Conservation (phyloP, 2,329 filamentous ascomycete genomes). For the Aquanectria penicillioides region DNA sequence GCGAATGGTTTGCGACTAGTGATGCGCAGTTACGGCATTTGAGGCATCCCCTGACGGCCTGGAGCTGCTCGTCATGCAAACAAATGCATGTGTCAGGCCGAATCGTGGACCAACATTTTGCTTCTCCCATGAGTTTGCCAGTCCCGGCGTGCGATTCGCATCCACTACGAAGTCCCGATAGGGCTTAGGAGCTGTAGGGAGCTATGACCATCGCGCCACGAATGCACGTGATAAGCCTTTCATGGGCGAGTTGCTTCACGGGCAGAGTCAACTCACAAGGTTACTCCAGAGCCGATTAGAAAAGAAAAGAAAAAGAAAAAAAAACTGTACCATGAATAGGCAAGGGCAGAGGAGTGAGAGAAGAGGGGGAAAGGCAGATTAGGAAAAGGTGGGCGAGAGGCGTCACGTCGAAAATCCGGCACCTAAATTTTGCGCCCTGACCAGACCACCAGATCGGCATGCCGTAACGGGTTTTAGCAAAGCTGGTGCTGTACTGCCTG, state of each 20-base stretch:
- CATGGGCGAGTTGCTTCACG: not conserved
- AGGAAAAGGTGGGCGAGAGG: conserved; percentile 19
- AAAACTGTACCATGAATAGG: too few species aligned
- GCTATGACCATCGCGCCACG: conserved; percentile 42
- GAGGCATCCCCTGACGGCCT: conserved; percentile 6
- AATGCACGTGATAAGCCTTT: conserved; percentile 38
- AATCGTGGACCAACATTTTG: conserved; percentile 21
- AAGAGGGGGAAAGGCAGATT: not conserved
- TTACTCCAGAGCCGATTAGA: not conserved
- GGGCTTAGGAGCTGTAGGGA: conserved; percentile 38
- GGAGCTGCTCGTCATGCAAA: conserved; percentile 26
- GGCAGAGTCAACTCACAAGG: too few species aligned
- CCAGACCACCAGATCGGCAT: conserved; percentile 30
- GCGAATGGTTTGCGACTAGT: conserved; percentile 26
- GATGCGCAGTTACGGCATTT: conserved; percentile 28
- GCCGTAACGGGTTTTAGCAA: conserved; percentile 24
- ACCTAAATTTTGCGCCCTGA: conserved; percentile 19
- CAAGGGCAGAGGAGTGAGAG: too few species aligned
- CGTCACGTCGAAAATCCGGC: conserved; percentile 9
- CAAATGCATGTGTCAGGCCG: conserved; percentile 34
- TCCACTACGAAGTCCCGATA: conserved; percentile 29
- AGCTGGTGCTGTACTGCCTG: too few species aligned
- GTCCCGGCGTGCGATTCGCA: conserved; percentile 18
- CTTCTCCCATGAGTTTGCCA: conserved; percentile 21
- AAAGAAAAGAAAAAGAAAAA: not conserved